Base-by-base conservation (phyloP, 352 stramenopile genomes). In the Globisporangium radiosum region DNA sequence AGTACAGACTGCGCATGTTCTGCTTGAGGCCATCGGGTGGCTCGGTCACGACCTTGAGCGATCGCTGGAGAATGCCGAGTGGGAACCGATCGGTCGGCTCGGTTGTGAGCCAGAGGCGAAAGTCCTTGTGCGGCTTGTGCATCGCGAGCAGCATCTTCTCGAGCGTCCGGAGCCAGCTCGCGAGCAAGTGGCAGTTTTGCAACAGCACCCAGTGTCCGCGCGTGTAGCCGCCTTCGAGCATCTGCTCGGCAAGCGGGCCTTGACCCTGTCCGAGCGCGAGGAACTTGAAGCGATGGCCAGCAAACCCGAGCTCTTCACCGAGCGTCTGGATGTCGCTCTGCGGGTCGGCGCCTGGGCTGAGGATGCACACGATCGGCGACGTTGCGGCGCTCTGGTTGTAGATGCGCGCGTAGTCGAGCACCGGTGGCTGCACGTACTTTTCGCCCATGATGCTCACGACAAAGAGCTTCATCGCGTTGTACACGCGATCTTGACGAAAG, bases 381-480 rank as follows among this genome's bases (percentile, higher is more conserved):
- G 71, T 77, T 5, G 90, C 69, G 3, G 76, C 83, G 61, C 82
- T 97, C 58, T 98, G 92, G 3, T 79, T 76, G 70, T 95, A 98
- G 33, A 98, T 97, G 2, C 92, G 84, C 0, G 76, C 71, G 67
- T 98, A 98, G 66, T 98, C 90, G 0, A 98, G 70, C 37, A 98
- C 92, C 0, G 95, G 95, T 8, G 94, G 94, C 69, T 98, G 94
- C 8, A 98, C 94, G 52, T 92, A 98, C 59, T 97, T 97, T 59
- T 98, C 91, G 7, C 92, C 88, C 80, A 98, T 95, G 7, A 87
- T 61, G 25, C 73, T 78, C 50, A 96, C 91, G 19, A 98, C 95
- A 62, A 98, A 98, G 38, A 97, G 68, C 63, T 98, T 97, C 65
- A 97, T 97, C 10, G 90, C 92, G 62, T 98, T 98, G 66, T 98